A percentile compares a stretch with the other conserved stretches of the same genome.
Evolutionary conservation across 352 stramenopile species (phyloP).

Genomic region (Phytophthora vignae): DNA sequence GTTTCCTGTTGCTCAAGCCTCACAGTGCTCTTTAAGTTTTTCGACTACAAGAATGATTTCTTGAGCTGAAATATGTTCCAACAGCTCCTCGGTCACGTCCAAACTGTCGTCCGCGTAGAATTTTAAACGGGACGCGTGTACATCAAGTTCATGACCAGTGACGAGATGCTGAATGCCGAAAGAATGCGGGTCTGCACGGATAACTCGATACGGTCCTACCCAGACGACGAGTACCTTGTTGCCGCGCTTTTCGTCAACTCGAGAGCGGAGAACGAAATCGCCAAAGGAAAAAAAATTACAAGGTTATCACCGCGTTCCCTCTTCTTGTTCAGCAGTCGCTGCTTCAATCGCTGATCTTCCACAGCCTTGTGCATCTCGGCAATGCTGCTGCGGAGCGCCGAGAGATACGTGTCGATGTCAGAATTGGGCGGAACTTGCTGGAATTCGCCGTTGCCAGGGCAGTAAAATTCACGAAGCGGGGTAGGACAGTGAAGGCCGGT

Average conservation of each 20-base stretch:
- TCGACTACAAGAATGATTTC: neutral
- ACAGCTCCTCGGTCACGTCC: neutral
- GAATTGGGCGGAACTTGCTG: neutral
- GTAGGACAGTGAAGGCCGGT: conserved; percentile 9
- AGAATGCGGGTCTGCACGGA: neutral
- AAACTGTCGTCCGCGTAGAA: too few species aligned
- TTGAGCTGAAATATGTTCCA: neutral
- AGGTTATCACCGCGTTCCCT: neutral
- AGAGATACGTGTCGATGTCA: conserved; percentile 5
- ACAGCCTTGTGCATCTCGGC: neutral
- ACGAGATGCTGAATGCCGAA: neutral
- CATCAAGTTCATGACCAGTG: too few species aligned
- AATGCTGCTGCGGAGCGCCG: neutral
- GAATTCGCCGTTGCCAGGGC: neutral
- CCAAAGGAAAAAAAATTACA: neutral
- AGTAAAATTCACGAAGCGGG: conserved; percentile 16
- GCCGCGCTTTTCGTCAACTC: neutral
- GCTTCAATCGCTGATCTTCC: neutral
- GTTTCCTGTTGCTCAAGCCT: too few species aligned
- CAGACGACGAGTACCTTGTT: neutral
- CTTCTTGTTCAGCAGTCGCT: neutral
- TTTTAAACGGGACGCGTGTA: too few species aligned
- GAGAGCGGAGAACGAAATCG: neutral
- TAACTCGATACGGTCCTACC: neutral
- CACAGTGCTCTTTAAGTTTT: neutral